A percentile compares a stretch with the other conserved stretches of the same genome.
phyloP scores from a whole-genome alignment of 495 filamentous ascomycete species.

The Coniosporium apollinis region DNA sequence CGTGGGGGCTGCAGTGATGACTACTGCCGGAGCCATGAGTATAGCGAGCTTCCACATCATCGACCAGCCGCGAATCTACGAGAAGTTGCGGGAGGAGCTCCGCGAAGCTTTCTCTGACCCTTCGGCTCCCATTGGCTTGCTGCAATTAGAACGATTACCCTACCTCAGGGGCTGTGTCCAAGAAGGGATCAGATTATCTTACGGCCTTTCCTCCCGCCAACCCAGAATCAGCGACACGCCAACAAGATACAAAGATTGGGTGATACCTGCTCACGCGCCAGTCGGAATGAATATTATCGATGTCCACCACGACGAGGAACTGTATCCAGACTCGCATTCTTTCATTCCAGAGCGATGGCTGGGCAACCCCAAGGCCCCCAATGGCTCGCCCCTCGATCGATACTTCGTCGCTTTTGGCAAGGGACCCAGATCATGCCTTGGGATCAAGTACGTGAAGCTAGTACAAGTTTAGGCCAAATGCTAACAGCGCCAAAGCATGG shows the following conservation, averaged over 20 bases:
- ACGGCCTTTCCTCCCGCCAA: slow-evolving; percentile 3
- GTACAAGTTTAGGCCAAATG: too few relatives aligned
- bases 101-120: slow-evolving; percentile 8
- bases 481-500: slow-evolving; percentile 17
- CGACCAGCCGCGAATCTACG: too few relatives aligned
- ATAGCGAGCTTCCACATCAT: too few relatives aligned
- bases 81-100: slow-evolving; percentile 17
- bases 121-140: slow-evolving; percentile 1
- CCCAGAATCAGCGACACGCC: slow-evolving; percentile 12
- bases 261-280: slow-evolving; percentile 5
- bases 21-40: too few relatives aligned
- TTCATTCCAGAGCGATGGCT: slow-evolving; percentile 7
- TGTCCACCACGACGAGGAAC: not conserved
- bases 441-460: slow-evolving; percentile 5
- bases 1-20: too few relatives aligned
- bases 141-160: slow-evolving; percentile 19
- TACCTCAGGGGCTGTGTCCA: slow-evolving; percentile 28
- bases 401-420: slow-evolving; percentile 12
- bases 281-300: slow-evolving; percentile 1
- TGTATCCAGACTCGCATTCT: slow-evolving; percentile 3
- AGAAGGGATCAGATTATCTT: too few relatives aligned
- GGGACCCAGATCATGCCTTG: slow-evolving; percentile 9
- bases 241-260: slow-evolving; percentile 8
- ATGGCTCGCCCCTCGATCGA: slow-evolving; percentile 5
- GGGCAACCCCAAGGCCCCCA: not conserved